A percentile compares a stretch with the other conserved stretches of the same genome.
phyloP scores from a whole-genome alignment of 2,329 filamentous ascomycete species.

The Aspergillus costaricaensis region DNA sequence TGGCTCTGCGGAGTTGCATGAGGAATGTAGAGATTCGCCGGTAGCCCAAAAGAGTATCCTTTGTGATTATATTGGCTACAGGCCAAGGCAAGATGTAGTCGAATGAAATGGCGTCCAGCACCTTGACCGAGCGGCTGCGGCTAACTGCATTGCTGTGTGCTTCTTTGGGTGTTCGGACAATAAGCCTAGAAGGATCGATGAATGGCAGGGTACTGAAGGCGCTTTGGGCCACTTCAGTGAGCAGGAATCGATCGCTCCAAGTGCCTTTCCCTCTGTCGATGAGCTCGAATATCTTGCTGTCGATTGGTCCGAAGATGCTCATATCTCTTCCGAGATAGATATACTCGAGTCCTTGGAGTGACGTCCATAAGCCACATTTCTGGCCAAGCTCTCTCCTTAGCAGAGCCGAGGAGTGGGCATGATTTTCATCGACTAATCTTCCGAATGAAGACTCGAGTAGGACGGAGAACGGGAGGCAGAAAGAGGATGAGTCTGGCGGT shows the following conservation, averaged over 20 bases:
- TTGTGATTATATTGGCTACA: slow-evolving; percentile 70
- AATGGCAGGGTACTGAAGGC: slow-evolving; percentile 59
- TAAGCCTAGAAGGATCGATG: slow-evolving; percentile 64
- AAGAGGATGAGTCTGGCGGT: slow-evolving; percentile 42
- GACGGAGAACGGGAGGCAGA: slow-evolving; percentile 56
- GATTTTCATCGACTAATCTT: slow-evolving; percentile 74
- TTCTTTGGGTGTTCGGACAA: slow-evolving; percentile 55
- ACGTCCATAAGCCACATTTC: slow-evolving; percentile 65
- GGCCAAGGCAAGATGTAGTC: slow-evolving; percentile 69
- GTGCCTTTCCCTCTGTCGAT: slow-evolving; percentile 61
- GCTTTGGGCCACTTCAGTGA: slow-evolving; percentile 76
- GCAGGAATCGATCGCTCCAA: slow-evolving; percentile 80
- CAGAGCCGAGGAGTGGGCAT: slow-evolving; percentile 67
- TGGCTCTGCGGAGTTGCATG: slow-evolving; percentile 73
- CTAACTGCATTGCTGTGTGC: slow-evolving; percentile 47
- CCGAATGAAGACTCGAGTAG: slow-evolving; percentile 72
- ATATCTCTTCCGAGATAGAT: slow-evolving; percentile 80
- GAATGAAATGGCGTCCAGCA: slow-evolving; percentile 65
- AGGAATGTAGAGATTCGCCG: slow-evolving; percentile 73
- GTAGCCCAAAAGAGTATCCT: slow-evolving; percentile 65
- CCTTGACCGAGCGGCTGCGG: slow-evolving; percentile 61
- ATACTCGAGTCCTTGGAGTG: slow-evolving; percentile 67
- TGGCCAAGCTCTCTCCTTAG: slow-evolving; percentile 69
- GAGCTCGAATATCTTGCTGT: slow-evolving; percentile 70
- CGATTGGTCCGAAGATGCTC: slow-evolving; percentile 65